Base-by-base conservation (phyloP, 2,329 filamentous ascomycete genomes). In the Claviceps purpurea region DNA sequence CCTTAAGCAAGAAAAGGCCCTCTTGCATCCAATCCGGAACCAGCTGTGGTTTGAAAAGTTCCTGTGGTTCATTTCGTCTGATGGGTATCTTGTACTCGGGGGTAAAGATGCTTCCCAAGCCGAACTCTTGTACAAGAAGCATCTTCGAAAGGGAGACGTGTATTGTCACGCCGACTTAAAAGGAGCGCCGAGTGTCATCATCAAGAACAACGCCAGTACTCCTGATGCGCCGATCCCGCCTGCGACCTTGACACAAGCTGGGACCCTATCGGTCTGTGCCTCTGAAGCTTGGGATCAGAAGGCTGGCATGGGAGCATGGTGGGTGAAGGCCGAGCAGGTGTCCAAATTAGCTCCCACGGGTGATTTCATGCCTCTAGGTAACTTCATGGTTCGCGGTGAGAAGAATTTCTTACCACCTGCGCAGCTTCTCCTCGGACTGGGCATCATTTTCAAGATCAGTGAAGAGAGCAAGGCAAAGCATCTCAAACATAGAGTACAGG, bases 41-140 rank as follows among this genome's bases (percentile, higher is more conserved):
- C 85, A 84, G 58, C 79, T 90, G 61, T 98, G 93, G 93, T 98
- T 96, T 59, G 93, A 98, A 62, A 98, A 98, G 68, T 98, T 95
- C 61, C 74, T 83, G 30, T 97, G 89, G 77, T 98, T 98, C 69
- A 79, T 97, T 59, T 96, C 90, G 0, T 94, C 89, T 0, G 93
- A 98, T 62, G 90, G 91, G 4, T 96, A 97, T 64, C 76, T 98
- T 5, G 87, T 97, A 0, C 76, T 98, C 16, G 91, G 83, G 45
- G 91, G 89, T 16, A 89, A 88, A 56, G 93, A 98, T 70, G 78
- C 83, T 1, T 85, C 88, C 60, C 93, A 98, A 64, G 89, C 86
- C 61, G 93, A 98, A 65, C 84, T 90, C 42, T 73, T 98, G n/a
- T 98, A 97, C 70, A 82, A 84, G 56, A 81, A 81, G 24, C 84